Evolutionary conservation across 768 basidiomycete species (phyloP).

Genomic region (Suillus decipiens): DNA sequence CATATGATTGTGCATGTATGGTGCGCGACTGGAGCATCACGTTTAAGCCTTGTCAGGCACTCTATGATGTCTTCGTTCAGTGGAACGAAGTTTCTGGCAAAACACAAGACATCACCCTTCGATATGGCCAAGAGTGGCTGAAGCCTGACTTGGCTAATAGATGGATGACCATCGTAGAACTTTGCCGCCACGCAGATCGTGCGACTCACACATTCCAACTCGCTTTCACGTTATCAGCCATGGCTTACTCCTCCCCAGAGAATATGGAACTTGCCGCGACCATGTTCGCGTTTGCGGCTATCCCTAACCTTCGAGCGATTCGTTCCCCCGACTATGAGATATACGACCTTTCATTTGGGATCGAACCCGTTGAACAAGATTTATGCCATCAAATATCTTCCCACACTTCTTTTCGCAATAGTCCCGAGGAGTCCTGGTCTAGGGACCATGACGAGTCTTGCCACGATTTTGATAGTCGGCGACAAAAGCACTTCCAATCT

Average conservation of each 20-base stretch:
- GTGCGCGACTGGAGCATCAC: constrained; percentile 6
- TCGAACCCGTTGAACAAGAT: background rate
- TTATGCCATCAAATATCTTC: constrained; percentile 4
- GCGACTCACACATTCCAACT: constrained; percentile 19
- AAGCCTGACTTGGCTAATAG: constrained; percentile 17
- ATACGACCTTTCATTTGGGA: constrained; percentile 15
- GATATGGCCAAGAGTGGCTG: constrained; percentile 26
- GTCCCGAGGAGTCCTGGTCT: constrained; percentile 13
- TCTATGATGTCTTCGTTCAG: background rate
- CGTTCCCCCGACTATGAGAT: constrained; percentile 12
- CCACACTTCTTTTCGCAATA: constrained; percentile 1
- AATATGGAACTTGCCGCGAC: constrained; percentile 22
- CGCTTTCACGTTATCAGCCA: constrained; percentile 31
- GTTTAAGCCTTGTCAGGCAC: background rate
- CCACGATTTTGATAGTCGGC: background rate
- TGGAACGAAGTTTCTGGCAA: constrained; percentile 4
- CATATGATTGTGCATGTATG: constrained; percentile 11
- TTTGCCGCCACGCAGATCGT: constrained; percentile 17
- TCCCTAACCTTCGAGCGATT: constrained; percentile 13
- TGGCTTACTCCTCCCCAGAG: constrained; percentile 28
- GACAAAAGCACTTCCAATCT: background rate
- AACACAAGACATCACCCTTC: constrained; percentile 4
- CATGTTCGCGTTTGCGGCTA: constrained; percentile 31
- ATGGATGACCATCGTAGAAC: constrained; percentile 30
- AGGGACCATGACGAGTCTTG: background rate